A percentile compares a stretch with the other conserved stretches of the same genome.
These are phyloP conservation scores for Torulaspora pretoriensis DNA, from an alignment of 1,139 yeast species.

Conservation along the genomic window DNA sequence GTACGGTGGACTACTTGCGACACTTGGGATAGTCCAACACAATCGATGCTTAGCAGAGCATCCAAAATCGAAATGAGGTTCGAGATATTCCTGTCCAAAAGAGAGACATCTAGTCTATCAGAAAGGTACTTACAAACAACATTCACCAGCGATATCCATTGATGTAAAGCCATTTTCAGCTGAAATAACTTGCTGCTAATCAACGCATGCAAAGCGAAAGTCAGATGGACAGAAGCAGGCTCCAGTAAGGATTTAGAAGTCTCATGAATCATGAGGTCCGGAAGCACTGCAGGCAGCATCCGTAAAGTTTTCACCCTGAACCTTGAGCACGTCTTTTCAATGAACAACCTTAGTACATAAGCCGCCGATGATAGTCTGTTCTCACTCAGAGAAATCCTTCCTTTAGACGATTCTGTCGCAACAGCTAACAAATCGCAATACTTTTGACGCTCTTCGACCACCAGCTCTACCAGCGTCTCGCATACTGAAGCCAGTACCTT, in stretches of 20 bases:
- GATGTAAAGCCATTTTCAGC: conserved; percentile 25
- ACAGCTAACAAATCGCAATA: conserved; percentile 31
- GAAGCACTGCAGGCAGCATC: conserved; percentile 24
- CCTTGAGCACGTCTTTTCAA: conserved; percentile 26
- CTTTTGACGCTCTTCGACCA: conserved; percentile 42
- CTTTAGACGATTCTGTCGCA: conserved; percentile 12
- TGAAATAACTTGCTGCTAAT: conserved; percentile 24
- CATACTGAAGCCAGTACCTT: conserved; percentile 33
- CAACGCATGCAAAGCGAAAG: conserved; percentile 23
- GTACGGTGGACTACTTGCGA: conserved; percentile 14
- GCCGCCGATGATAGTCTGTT: conserved; percentile 44
- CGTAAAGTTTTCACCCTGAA: conserved; percentile 28
- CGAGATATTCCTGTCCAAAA: conserved; percentile 22
- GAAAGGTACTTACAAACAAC: conserved; percentile 15
- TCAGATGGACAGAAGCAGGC: conserved; percentile 27
- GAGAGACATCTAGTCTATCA: conserved; percentile 14
- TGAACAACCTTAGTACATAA: conserved; percentile 32
- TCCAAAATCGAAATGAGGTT: conserved; percentile 23
- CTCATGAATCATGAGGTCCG: conserved; percentile 24
- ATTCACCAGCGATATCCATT: conserved; percentile 27
- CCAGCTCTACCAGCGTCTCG: conserved; percentile 41
- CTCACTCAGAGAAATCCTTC: conserved; percentile 37
- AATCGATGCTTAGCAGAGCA: conserved; percentile 23
- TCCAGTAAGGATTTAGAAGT: conserved; percentile 16
- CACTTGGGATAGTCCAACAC: conserved; percentile 21